These are phyloP conservation scores for Schizopora paradoxa DNA, from an alignment of 1,284 basidiomycete genomes.

Conservation along the genomic window DNA sequence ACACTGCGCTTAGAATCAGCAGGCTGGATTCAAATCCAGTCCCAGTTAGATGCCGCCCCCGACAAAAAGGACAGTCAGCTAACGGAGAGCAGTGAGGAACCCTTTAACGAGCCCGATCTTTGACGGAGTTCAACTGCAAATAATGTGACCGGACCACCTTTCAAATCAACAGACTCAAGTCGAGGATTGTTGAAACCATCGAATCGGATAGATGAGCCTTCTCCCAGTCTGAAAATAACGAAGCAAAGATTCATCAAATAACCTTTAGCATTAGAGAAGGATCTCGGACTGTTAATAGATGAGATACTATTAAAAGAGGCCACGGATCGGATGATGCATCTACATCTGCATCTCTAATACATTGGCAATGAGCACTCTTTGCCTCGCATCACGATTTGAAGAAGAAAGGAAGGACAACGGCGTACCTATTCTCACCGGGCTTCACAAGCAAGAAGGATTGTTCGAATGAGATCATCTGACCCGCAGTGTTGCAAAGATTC, in stretches of 20 bases:
- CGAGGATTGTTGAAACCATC: too few relatives aligned
- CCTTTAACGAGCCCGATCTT: not conserved
- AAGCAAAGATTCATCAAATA: not conserved
- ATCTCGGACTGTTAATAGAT: constrained; percentile 16
- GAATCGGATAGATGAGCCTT: not conserved
- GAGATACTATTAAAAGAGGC: constrained; percentile 15
- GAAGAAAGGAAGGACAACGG: not conserved
- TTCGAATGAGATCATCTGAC: constrained; percentile 11
- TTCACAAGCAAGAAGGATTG: constrained; percentile 14
- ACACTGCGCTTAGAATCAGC: too few relatives aligned
- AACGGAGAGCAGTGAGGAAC: not conserved
- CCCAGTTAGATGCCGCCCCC: too few relatives aligned
- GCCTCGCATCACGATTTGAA: not conserved
- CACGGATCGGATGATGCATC: not conserved
- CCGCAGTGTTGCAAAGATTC: constrained; percentile 1
- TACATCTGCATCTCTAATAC: not conserved
- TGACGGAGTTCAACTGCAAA: not conserved
- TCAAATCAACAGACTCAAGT: not conserved
- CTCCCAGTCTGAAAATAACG: not conserved
- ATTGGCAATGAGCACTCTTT: not conserved
- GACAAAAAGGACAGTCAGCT: too few relatives aligned
- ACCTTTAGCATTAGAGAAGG: constrained; percentile 1
- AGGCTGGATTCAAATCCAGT: too few relatives aligned
- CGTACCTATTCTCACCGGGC: not conserved
- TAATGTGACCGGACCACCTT: not conserved